Percentiles rank a stretch among this genome's conserved stretches.
These are phyloP conservation scores for Acanthochlamys bracteata DNA, from an alignment of 106 monocot species.

Conservation along the genomic window DNA sequence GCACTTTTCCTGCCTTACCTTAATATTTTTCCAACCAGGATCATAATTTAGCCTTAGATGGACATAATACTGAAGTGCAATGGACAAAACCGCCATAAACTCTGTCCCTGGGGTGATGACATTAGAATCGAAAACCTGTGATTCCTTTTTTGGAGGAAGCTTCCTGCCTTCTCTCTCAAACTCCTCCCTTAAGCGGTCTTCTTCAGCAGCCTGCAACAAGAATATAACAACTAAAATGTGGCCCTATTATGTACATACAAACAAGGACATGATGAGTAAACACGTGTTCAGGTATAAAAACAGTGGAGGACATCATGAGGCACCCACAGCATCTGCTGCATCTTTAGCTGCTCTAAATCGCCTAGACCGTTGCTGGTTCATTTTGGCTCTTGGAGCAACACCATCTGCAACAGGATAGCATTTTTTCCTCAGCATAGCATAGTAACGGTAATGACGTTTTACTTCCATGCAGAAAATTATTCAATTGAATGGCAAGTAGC, in stretches of 20 bases:
- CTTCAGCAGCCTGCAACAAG: slow-evolving; percentile 71
- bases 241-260: too few species aligned
- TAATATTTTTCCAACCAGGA: slow-evolving; percentile 84
- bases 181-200: slow-evolving; percentile 69
- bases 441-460: too few species aligned
- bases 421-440: background rate
- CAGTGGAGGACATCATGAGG: background rate
- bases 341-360: slow-evolving; percentile 99
- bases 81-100: slow-evolving; percentile 85
- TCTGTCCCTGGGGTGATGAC: slow-evolving; percentile 98
- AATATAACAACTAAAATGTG: background rate
- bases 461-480: too few species aligned
- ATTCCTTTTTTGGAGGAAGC: slow-evolving; percentile 88
- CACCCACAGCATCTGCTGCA: slow-evolving; percentile 85
- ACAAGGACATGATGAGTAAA: background rate
- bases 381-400: slow-evolving; percentile 97
- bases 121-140: slow-evolving; percentile 88
- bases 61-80: slow-evolving; percentile 84
- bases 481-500: too few species aligned
- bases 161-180: slow-evolving; percentile 96
- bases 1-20: slow-evolving; percentile 29
- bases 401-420: slow-evolving; percentile 45
- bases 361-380: slow-evolving; percentile 99
- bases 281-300: background rate
- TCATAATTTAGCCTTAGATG: slow-evolving; percentile 85